Base-by-base conservation (phyloP, 2,329 filamentous ascomycete genomes). In the Pezicula radicicola region DNA sequence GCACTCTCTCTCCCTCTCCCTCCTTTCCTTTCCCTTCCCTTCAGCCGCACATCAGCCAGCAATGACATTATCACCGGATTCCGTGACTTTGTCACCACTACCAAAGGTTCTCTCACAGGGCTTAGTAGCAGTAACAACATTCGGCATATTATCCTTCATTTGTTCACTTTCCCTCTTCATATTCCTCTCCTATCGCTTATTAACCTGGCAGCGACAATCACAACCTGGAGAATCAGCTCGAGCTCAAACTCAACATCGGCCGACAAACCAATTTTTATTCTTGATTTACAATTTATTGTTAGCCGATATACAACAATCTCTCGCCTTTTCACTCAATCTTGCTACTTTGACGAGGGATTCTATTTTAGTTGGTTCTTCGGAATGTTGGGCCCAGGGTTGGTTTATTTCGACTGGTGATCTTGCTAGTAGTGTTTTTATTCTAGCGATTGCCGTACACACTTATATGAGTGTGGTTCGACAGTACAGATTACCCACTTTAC, bases 211-310 rank as follows among this genome's bases (percentile, higher is more conserved):
- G 21, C 51, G 46, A 10, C 55, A 56, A 15, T 44, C 48, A 1
- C 49, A 39, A 16, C 21, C 45, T 6, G 50, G 58, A 18, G 40
- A 48, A 18, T 7, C 25, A 1, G 6, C 25, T 25, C 25, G 5
- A 21, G 5, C 3, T 21, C 21, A 21, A 21, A 21, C 21, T 21
- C 21, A 3, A 21, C 21, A 21, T 21, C 21, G 25, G 6, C 69
- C 73, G 6, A 76, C 76, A 0, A 88, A 88, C 57, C 86, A 89
- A 66, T 87, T 88, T 61, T 75, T 88, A 27, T 72, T 89, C 0
- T 73, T 89, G 4, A 85, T 89, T 52, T 80, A 87, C 64, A 89
- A 89, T 63, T 76, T 89, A 0, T 71, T 89, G 5, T 68, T 87
- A 19, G 85, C 86, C 53, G 86, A 89, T 59, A 76, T 87, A 50